Conservation (phyloP, 2,329 filamentous ascomycete species). For the Penicillium frequentans region DNA sequence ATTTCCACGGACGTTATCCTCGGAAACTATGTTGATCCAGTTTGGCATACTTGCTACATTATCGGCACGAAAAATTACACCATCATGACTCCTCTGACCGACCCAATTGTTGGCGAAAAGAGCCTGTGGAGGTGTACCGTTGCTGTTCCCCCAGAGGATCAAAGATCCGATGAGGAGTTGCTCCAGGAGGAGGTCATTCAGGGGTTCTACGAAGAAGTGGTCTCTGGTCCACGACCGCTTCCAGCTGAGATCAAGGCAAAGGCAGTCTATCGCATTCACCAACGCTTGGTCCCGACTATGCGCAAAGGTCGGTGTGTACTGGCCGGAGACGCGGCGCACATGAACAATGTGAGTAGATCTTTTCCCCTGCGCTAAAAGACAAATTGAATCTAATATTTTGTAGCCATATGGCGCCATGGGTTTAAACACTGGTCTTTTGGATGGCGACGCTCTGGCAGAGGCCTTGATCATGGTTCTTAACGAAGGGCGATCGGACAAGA, state of each 20-base stretch:
- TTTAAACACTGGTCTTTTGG: background rate
- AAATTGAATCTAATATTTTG: background rate
- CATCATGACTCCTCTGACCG: background rate
- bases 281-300: background rate
- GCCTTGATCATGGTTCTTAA: background rate
- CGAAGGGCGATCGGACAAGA: background rate
- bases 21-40: background rate
- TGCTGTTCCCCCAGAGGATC: background rate
- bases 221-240: background rate
- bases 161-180: background rate
- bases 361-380: background rate
- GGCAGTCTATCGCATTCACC: background rate
- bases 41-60: background rate
- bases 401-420: background rate
- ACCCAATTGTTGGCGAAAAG: background rate
- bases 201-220: background rate
- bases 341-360: background rate
- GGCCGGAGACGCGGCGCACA: background rate
- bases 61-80: background rate
- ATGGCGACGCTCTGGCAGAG: background rate
- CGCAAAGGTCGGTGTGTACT: background rate
- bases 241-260: background rate
- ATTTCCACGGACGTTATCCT: background rate
- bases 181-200: background rate
- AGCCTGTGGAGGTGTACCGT: background rate